A percentile compares a stretch with the other conserved stretches of the same genome.
Evolutionary conservation across 2,329 filamentous ascomycete species (phyloP).

Genomic region (Ophiosphaerella narmari): DNA sequence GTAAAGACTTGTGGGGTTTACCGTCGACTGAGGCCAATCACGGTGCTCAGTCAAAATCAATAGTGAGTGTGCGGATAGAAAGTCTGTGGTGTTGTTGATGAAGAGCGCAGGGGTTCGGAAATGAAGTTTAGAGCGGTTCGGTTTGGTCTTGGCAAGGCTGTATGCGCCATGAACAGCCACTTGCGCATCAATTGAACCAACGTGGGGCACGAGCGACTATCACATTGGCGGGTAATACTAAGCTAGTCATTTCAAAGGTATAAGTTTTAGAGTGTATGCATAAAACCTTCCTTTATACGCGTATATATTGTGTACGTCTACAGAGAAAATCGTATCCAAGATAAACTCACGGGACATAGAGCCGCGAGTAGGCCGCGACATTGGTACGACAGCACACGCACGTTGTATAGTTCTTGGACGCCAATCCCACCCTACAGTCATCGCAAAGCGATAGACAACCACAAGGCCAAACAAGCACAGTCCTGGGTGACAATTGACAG

Average conservation of each 20-base stretch:
- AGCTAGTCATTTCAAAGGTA: too few relatives aligned
- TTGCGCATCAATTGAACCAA: slow-evolving; percentile 7
- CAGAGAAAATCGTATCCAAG: neutral
- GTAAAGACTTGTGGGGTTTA: slow-evolving; percentile 34
- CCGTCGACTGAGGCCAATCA: slow-evolving; percentile 60
- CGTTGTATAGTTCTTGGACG: slow-evolving; percentile 96
- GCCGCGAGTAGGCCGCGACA: slow-evolving; percentile 84
- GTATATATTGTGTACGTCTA: neutral
- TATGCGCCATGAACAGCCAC: slow-evolving; percentile 20
- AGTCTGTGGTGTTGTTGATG: slow-evolving; percentile 16
- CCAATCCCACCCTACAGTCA: slow-evolving; percentile 89
- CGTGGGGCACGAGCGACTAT: slow-evolving; percentile 12
- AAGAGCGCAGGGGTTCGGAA: neutral
- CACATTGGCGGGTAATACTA: neutral
- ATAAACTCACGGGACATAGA: slow-evolving; percentile 76
- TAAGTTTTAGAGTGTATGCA: too few relatives aligned
- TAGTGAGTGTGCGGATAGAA: slow-evolving; percentile 24
- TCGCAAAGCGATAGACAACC: slow-evolving; percentile 93
- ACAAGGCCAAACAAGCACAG: slow-evolving; percentile 94
- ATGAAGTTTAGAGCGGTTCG: slow-evolving; percentile 17
- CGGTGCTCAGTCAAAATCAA: slow-evolving; percentile 42
- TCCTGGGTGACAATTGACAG: slow-evolving; percentile 83
- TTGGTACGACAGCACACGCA: slow-evolving; percentile 93
- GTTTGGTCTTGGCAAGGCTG: slow-evolving; percentile 14
- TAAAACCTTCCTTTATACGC: too few relatives aligned